Evolutionary conservation across 176 grass and related monocot species (phyloP), one percentile per base, ranked within the genome.

Genomic region (Avena atlantica): DNA sequence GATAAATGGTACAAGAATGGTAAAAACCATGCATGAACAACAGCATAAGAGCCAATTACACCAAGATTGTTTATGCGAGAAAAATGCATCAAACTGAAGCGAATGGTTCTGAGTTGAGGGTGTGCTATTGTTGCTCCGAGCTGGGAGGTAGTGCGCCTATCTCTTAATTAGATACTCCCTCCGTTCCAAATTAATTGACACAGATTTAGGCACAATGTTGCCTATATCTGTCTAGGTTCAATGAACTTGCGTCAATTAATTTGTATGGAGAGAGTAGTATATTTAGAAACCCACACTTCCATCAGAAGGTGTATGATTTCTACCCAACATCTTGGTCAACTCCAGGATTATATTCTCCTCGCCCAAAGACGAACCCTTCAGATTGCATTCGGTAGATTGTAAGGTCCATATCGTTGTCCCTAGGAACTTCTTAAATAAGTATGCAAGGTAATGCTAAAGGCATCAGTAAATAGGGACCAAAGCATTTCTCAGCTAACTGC

Each of bases 221-320:
- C 31, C 31, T 34, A 34, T 34, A 34, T 34, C 31, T 34, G 31
- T 34, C 31, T 34, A 34, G 31, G 31, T 34, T 34, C 31, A 34
- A 34, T 34, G 31, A 34, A 34, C 31, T 34, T 34, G 31, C 3
- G 31, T 34, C 31, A 34, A 34, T 34, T 34, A 34, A 34, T 34
- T 34, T 34, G 31, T 34, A 34, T 3, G 3, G 31, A 34, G 31
- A 34, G 31, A 34, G 2, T 34, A 34, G 31, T 29, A 79, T 1
- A 55, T 49, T 50, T 59, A 57, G 14, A 7, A 49, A 4, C 25
- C 31, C 4, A 34, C 25, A 16, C 29, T 0, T 74, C 55, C 23
- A 80, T 62, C 14, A 57, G 31, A 75, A 0, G 29, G n/a, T 42
- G 51, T 47, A 8, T 83, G 15, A 77, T 88, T 76, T 83, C 70